Conservation (phyloP, 768 basidiomycete species). For the Brasilioporus rufonigricans region DNA sequence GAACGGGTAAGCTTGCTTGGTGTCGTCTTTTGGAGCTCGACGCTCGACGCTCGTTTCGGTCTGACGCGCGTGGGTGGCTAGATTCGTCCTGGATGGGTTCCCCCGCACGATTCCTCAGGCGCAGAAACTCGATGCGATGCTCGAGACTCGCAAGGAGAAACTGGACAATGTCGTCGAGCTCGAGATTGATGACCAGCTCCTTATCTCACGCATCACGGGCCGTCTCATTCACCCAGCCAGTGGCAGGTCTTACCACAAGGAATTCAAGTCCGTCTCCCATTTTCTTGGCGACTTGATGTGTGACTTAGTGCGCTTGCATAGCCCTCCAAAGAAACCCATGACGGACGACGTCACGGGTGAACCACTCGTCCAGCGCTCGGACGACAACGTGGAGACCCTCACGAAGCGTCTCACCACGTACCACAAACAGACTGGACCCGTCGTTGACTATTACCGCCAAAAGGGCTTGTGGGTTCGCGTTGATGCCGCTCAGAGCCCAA, state of each 20-base stretch:
- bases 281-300: neutral
- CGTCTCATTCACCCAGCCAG: slow-evolving; percentile 87
- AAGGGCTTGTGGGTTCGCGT: slow-evolving; percentile 88
- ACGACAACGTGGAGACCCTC: slow-evolving; percentile 96
- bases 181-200: slow-evolving; percentile 87
- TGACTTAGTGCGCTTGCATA: slow-evolving; percentile 33
- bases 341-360: slow-evolving; percentile 94
- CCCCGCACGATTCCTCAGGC: slow-evolving; percentile 97
- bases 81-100: slow-evolving; percentile 99
- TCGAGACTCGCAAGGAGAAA: slow-evolving; percentile 75
- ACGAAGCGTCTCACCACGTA: slow-evolving; percentile 85
- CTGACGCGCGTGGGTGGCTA: slow-evolving; percentile 29
- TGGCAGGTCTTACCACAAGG: slow-evolving; percentile 91
- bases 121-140: slow-evolving; percentile 93
- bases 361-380: slow-evolving; percentile 93
- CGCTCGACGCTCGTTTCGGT: too few relatives aligned
- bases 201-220: slow-evolving; percentile 97
- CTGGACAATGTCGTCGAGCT: slow-evolving; percentile 93
- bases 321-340: slow-evolving; percentile 96
- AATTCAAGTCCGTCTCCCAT: slow-evolving; percentile 76
- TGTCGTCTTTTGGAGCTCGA: neutral
- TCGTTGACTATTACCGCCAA: slow-evolving; percentile 92
- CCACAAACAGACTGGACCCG: slow-evolving; percentile 93
- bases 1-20: slow-evolving; percentile 74
- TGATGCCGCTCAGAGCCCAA: slow-evolving; percentile 92